These are phyloP conservation scores for Entomortierella beljakovae DNA, from an alignment of 192 early-diverging fungal species.

Conservation along the genomic window DNA sequence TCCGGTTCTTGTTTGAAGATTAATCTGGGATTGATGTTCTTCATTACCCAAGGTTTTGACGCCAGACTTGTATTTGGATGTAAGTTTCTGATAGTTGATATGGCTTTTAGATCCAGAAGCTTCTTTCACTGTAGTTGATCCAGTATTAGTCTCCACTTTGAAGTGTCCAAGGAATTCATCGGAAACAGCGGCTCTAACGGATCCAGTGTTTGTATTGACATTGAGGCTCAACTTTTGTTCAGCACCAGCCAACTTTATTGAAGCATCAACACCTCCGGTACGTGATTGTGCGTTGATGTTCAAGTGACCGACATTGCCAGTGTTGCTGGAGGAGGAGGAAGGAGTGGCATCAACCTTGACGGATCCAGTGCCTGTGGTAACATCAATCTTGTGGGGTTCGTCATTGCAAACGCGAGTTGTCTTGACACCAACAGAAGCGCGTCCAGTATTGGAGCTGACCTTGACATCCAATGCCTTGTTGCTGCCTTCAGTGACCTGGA, in stretches of 20 bases:
- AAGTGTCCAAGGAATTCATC: slow-evolving; percentile 33
- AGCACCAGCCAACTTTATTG: slow-evolving; percentile 3
- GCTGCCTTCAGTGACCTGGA: slow-evolving; percentile 14
- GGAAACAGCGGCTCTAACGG: slow-evolving; percentile 6
- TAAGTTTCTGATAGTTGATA: slow-evolving; percentile 26
- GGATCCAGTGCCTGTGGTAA: slow-evolving; percentile 8
- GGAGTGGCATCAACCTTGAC: slow-evolving; percentile 4
- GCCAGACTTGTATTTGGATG: slow-evolving; percentile 1
- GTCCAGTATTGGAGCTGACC: neutral
- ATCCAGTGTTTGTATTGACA: slow-evolving; percentile 2
- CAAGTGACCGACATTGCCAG: slow-evolving; percentile 17
- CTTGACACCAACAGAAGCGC: neutral
- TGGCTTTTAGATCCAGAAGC: slow-evolving; percentile 9
- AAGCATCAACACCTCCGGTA: slow-evolving; percentile 1
- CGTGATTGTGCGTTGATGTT: neutral
- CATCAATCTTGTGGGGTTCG: slow-evolving; percentile 10
- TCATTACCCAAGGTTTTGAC: slow-evolving; percentile 5
- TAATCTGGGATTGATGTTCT: neutral
- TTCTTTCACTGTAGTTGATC: neutral
- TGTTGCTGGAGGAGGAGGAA: neutral
- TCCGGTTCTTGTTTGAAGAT: slow-evolving; percentile 8
- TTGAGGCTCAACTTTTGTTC: slow-evolving; percentile 10
- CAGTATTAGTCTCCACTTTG: neutral
- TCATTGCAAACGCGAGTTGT: slow-evolving; percentile 1
- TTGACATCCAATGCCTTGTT: slow-evolving; percentile 11